Base-by-base conservation (phyloP, 2,329 filamentous ascomycete species). In the Dendryphion nanum region DNA sequence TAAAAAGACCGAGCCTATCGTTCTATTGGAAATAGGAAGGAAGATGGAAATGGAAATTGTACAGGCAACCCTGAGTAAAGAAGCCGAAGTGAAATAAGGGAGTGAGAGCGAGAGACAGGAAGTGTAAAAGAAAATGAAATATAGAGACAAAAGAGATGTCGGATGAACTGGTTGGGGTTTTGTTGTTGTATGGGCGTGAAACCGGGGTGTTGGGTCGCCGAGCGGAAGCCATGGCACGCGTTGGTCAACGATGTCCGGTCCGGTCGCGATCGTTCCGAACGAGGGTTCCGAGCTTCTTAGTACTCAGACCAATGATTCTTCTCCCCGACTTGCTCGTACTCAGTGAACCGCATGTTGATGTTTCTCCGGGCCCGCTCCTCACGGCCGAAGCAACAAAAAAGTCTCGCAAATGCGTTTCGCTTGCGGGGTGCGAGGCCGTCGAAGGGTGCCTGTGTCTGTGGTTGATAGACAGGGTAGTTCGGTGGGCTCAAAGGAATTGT, bases 381-480 rank as follows among this genome's bases (percentile, higher is more conserved):
- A 4, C 56, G 42, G 0, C 61, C 59, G 21, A 64, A 58, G 45
- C 61, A 64, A 47, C 53, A 60, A 34, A 64, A 63, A 4, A 63
- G 43, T 7, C 59, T 42, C 8, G 53, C 61, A 5, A 64, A 44
- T 8, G 44, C 53, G 26, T 41, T 63, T 35, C 61, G 52, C 40
- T 55, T 55, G 12, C 59, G 51, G 15, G 57, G 58, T 6, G 41
- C 40, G 12, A 63, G 50, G 7, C 58, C 59, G 0, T 53, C 52
- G 26, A 56, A 56, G 1, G 53, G 46, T 12, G 38, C 36, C 19
- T 55, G 50, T 31, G 37, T 47, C 33, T 14, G 34, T n/a, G n/a
- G n/a, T n/a, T n/a, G n/a, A n/a, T n/a, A n/a, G n/a, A n/a, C n/a
- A n/a, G n/a, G n/a, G 5, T 20, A 32, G n/a, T 41, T 43, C 2